Percentiles rank a stretch among this genome's conserved stretches.
These are phyloP conservation scores for Magnaporthiopsis poae DNA, from an alignment of 2,329 filamentous ascomycete species.

Conservation along the genomic window DNA sequence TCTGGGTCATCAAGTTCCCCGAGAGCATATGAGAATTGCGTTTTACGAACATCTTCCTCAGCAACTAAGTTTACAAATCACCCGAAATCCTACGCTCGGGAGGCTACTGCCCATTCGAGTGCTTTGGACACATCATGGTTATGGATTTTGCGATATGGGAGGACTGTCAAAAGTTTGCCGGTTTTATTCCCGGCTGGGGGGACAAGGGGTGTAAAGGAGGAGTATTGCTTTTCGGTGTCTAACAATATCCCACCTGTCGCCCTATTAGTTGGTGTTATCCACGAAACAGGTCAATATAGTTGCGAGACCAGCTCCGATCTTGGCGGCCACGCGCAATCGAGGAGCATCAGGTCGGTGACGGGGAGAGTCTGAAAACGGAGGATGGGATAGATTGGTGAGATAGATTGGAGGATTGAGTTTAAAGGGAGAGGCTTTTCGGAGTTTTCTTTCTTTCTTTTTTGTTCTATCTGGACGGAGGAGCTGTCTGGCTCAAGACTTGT, in stretches of 20 bases:
- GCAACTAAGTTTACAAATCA: slow-evolving; percentile 26
- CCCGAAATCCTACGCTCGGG: slow-evolving; percentile 29
- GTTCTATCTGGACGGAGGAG: neutral
- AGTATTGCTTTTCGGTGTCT: slow-evolving; percentile 1
- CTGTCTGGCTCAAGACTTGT: neutral
- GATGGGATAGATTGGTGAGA: neutral
- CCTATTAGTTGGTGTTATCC: neutral
- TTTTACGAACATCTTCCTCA: slow-evolving; percentile 27
- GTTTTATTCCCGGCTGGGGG: neutral
- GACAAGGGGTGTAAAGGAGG: neutral
- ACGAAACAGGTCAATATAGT: slow-evolving; percentile 3
- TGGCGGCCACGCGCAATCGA: slow-evolving; percentile 1
- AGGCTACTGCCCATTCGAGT: slow-evolving; percentile 27
- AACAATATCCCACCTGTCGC: neutral
- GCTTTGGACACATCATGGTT: slow-evolving; percentile 31
- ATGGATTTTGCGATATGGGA: slow-evolving; percentile 26
- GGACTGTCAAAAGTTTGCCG: slow-evolving; percentile 2
- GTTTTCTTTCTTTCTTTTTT: neutral
- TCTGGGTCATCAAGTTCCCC: slow-evolving; percentile 18
- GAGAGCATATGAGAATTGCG: slow-evolving; percentile 23
- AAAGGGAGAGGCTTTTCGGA: neutral
- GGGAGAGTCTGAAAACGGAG: neutral
- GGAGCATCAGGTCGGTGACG: neutral
- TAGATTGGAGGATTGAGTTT: neutral
- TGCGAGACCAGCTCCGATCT: slow-evolving; percentile 4